These are phyloP conservation scores for Leccinum arenicola DNA, from an alignment of 768 basidiomycete species.

Conservation along the genomic window DNA sequence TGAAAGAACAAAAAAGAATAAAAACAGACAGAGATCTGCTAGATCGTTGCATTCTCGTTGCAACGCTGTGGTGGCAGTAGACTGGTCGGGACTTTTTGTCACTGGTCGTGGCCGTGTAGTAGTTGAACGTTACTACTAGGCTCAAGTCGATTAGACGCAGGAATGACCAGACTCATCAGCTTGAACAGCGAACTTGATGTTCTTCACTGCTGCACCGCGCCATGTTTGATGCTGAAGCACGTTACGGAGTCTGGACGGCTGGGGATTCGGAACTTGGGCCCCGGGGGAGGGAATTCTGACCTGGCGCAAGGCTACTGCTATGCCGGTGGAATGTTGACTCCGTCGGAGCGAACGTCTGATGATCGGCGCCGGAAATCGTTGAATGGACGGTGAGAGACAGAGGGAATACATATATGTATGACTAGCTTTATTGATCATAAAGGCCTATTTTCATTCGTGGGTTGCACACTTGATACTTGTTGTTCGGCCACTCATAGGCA, in stretches of 20 bases:
- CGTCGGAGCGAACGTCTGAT: background rate
- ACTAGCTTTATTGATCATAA: background rate
- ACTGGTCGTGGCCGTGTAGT: no score
- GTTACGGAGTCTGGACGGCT: background rate
- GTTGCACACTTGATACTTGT: background rate
- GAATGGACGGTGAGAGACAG: constrained; percentile 1
- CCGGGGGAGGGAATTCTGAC: background rate
- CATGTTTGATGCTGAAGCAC: background rate
- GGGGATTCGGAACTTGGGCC: background rate
- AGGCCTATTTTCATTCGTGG: no score
- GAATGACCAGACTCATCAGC: background rate
- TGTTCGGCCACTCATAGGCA: no score
- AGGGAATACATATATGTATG: background rate
- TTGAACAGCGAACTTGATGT: background rate
- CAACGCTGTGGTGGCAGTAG: no score
- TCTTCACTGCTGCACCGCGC: no score
- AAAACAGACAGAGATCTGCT: no score
- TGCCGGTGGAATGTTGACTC: background rate
- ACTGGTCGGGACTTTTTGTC: no score
- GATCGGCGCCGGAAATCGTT: background rate
- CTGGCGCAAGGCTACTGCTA: background rate
- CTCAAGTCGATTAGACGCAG: background rate
- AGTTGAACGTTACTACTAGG: background rate
- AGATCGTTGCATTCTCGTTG: no score
- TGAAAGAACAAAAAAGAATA: no score